Evolutionary conservation across 805 yeast species (phyloP).

Genomic region (Torulaspora microellipsoides): DNA sequence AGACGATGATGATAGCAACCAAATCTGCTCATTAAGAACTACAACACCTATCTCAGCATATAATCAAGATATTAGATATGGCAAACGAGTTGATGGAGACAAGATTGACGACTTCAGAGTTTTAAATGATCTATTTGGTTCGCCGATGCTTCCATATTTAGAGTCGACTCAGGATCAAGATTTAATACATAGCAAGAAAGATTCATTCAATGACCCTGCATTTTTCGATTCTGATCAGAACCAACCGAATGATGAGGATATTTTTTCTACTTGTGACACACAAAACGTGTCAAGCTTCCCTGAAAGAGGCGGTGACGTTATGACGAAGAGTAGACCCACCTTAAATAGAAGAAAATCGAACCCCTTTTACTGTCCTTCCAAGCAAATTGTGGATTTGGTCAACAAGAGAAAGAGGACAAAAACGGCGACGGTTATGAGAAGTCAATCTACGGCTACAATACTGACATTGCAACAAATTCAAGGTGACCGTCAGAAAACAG

Average conservation of each 20-base stretch:
- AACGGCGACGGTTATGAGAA: conserved; percentile 2
- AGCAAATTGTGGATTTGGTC: conserved; percentile 17
- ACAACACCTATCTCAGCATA: background rate
- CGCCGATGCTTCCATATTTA: background rate
- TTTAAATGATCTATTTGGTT: conserved; percentile 4
- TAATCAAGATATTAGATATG: background rate
- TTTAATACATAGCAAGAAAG: background rate
- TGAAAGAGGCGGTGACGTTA: background rate
- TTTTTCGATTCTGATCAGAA: no score
- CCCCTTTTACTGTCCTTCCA: conserved; percentile 20
- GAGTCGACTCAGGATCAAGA: background rate
- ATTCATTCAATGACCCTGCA: no score
- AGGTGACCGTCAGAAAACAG: background rate
- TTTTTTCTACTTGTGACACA: no score
- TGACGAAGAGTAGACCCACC: conserved; percentile 7
- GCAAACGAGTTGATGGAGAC: background rate
- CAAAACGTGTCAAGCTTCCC: background rate
- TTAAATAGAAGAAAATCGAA: conserved; percentile 15
- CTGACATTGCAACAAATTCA: conserved; percentile 5
- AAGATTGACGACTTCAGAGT: conserved; percentile 2
- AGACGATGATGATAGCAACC: background rate
- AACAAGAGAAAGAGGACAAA: conserved; percentile 10
- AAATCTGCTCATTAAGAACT: conserved; percentile 1
- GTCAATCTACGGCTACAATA: conserved; percentile 7
- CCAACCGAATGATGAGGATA: no score